These are phyloP conservation scores for Melastoma malabathricum DNA, from an alignment of 345 rosid species.

Conservation along the genomic window DNA sequence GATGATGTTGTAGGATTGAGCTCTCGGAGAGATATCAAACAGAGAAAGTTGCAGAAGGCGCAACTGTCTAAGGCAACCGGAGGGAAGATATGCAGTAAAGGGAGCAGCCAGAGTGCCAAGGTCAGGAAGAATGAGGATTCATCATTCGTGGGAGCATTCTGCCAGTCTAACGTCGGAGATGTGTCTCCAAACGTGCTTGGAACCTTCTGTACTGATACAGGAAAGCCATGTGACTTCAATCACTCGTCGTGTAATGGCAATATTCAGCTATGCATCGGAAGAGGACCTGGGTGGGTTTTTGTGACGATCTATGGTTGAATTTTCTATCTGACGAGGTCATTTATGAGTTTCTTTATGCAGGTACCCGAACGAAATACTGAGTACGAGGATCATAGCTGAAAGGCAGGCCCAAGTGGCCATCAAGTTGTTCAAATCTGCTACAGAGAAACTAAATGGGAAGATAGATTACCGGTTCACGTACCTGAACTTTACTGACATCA, in stretches of 20 bases:
- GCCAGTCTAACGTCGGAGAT: conserved; percentile 55
- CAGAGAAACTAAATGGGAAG: conserved; percentile 21
- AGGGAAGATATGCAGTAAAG: conserved; percentile 27
- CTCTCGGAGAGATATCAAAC: not conserved
- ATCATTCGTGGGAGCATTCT: conserved; percentile 40
- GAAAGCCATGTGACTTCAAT: conserved; percentile 47
- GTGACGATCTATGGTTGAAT: not conserved
- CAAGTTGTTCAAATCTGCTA: conserved; percentile 29
- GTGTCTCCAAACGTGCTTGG: conserved; percentile 50
- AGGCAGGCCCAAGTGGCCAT: conserved; percentile 34
- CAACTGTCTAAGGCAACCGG: conserved; percentile 27
- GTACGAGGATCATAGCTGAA: conserved; percentile 41
- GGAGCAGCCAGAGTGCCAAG: conserved; percentile 34
- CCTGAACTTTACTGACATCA: conserved; percentile 32
- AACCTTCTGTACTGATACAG: conserved; percentile 37
- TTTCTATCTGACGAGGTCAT: not conserved
- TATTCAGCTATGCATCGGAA: conserved; percentile 39
- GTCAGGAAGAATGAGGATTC: conserved; percentile 38
- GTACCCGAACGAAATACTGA: conserved; percentile 38
- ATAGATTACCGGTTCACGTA: conserved; percentile 33
- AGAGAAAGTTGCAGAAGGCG: conserved; percentile 18
- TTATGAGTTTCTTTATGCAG: conserved; percentile 8
- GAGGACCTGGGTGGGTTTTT: conserved; percentile 40
- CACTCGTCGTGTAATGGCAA: conserved; percentile 44
- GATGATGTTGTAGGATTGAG: not conserved